phyloP scores from a whole-genome alignment of 306 rosid genomes.

The Myrica gale region DNA sequence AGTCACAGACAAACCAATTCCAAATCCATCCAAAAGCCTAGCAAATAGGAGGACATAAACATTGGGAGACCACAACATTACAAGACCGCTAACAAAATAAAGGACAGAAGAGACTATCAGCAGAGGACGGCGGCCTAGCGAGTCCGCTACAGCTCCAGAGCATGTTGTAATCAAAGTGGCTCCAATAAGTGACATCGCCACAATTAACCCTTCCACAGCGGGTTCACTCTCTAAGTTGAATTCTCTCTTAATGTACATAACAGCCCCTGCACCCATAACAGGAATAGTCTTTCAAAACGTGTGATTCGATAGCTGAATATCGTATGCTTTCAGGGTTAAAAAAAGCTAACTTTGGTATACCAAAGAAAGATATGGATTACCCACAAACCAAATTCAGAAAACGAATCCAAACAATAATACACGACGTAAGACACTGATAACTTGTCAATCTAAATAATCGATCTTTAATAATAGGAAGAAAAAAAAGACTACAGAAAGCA shows the following conservation, averaged over 20 bases:
- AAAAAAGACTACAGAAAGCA: background rate
- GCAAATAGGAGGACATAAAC: constrained; percentile 81
- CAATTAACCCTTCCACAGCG: constrained; percentile 81
- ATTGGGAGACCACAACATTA: constrained; percentile 95
- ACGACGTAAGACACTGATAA: constrained; percentile 1
- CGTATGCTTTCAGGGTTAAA: background rate
- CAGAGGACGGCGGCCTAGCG: constrained; percentile 84
- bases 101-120: constrained; percentile 75
- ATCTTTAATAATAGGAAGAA: background rate
- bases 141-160: constrained; percentile 78
- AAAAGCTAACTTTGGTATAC: background rate
- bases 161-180: constrained; percentile 85
- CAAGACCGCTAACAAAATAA: constrained; percentile 74
- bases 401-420: constrained; percentile 14
- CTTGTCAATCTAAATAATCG: constrained; percentile 8
- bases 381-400: background rate
- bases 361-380: background rate
- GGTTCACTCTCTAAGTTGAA: constrained; percentile 70
- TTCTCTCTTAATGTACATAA: constrained; percentile 84
- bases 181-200: constrained; percentile 91
- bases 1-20: constrained; percentile 84
- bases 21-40: constrained; percentile 87
- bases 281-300: constrained; percentile 18
- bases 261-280: constrained; percentile 59
- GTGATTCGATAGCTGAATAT: constrained; percentile 10